Evolutionary conservation across 805 yeast species (phyloP).

Genomic region (Sugiyamaella chiloensis): DNA sequence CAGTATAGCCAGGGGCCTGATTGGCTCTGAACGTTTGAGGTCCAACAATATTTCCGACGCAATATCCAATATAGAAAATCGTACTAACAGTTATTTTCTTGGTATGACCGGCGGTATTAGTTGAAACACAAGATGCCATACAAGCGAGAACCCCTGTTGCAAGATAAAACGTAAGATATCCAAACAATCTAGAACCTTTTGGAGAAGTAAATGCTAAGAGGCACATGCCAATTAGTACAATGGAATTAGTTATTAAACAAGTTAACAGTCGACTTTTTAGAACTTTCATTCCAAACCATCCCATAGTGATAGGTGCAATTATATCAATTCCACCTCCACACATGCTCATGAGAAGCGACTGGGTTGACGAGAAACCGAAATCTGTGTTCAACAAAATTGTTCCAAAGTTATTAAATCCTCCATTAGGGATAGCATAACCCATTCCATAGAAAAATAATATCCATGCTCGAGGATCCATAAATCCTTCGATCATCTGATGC

Average conservation of each 20-base stretch:
- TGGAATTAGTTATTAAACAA: neutral
- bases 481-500: conserved; percentile 51
- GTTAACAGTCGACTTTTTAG: neutral
- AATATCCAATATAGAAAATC: conserved; percentile 58
- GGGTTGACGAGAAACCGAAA: conserved; percentile 12
- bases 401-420: conserved; percentile 51
- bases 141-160: conserved; percentile 14
- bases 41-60: conserved; percentile 69
- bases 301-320: conserved; percentile 8
- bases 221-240: conserved; percentile 6
- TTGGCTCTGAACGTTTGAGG: conserved; percentile 62
- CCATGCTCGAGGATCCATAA: conserved; percentile 50
- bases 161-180: conserved; percentile 10
- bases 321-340: conserved; percentile 17
- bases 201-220: conserved; percentile 17
- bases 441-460: conserved; percentile 41
- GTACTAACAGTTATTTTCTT: conserved; percentile 62
- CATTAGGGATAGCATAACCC: conserved; percentile 46
- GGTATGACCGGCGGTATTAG: conserved; percentile 66
- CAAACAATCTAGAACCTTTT: conserved; percentile 16
- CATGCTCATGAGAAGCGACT: conserved; percentile 17
- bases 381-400: conserved; percentile 34
- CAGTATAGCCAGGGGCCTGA: conserved; percentile 58
- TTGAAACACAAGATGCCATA: conserved; percentile 17
- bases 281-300: conserved; percentile 8